Conservation (phyloP, 768 basidiomycete species). For the Tulasnella sp. region DNA sequence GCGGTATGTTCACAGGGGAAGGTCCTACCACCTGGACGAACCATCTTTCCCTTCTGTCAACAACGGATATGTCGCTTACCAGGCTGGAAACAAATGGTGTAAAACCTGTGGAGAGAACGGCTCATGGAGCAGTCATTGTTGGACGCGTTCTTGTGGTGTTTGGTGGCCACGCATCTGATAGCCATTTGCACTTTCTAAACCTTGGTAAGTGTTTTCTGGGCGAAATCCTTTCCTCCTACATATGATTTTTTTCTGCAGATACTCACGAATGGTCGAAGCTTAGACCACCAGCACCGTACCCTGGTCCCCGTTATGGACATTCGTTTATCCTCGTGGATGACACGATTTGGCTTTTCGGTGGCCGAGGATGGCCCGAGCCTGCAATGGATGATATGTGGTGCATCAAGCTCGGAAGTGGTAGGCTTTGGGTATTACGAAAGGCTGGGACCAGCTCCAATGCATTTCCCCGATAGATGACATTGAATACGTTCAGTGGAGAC, state of each 20-base stretch:
- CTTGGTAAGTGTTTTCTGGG: neutral
- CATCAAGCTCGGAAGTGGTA: no score
- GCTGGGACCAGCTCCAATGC: no score
- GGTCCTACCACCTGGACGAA: neutral
- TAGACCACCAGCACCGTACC: no score
- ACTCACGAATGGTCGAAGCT: no score
- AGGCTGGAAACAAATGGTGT: neutral
- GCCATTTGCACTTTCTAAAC: neutral
- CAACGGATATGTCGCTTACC: neutral
- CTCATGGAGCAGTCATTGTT: neutral
- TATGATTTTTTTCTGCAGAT: neutral
- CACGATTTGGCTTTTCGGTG: no score
- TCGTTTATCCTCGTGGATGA: no score
- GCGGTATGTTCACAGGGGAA: neutral
- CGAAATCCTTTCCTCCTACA: neutral
- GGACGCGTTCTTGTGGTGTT: neutral
- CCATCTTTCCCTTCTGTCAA: neutral
- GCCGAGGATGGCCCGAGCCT: no score
- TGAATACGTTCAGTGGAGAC: no score
- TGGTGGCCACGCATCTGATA: neutral
- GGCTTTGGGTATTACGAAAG: no score
- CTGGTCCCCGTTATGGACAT: no score
- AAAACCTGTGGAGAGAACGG: neutral
- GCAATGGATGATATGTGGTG: no score
- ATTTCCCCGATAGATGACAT: no score